Conservation (phyloP, 1,284 basidiomycete genomes). For the Trichosporon sp. region DNA sequence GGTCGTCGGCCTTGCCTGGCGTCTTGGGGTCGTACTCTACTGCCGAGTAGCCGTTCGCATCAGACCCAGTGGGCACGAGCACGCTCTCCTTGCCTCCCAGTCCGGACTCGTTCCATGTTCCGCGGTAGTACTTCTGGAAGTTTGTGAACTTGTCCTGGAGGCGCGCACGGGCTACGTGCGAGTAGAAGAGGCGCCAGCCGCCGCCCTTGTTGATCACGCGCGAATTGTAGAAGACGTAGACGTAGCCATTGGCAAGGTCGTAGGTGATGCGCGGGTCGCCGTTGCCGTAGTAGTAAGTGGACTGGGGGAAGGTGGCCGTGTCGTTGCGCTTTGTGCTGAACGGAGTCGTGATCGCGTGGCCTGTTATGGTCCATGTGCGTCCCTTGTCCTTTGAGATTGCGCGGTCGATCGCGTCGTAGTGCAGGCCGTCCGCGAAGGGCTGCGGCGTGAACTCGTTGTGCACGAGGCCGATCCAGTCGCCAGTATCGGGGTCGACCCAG, state of each 20-base stretch:
- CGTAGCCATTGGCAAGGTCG: slow-evolving; percentile 9
- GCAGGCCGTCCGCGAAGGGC: slow-evolving; percentile 12
- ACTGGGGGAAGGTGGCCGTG: neutral
- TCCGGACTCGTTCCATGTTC: slow-evolving; percentile 11
- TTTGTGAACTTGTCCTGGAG: slow-evolving; percentile 5
- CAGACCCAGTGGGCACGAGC: slow-evolving; percentile 8
- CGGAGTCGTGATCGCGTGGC: slow-evolving; percentile 10
- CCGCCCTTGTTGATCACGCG: slow-evolving; percentile 12
- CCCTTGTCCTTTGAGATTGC: slow-evolving; percentile 12
- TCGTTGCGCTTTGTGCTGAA: slow-evolving; percentile 11
- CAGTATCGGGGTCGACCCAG: slow-evolving; percentile 18
- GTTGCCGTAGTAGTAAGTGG: slow-evolving; percentile 13
- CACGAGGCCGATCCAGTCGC: slow-evolving; percentile 15
- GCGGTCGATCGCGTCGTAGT: slow-evolving; percentile 17
- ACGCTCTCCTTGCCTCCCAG: slow-evolving; percentile 10
- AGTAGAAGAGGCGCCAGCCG: slow-evolving; percentile 9
- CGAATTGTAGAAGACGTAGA: slow-evolving; percentile 15
- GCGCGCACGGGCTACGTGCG: slow-evolving; percentile 14
- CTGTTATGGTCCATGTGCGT: slow-evolving; percentile 12
- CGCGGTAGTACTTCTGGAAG: slow-evolving; percentile 14
- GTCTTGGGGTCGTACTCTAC: slow-evolving; percentile 9
- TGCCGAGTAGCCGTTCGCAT: slow-evolving; percentile 5
- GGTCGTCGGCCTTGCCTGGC: neutral
- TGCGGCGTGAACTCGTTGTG: slow-evolving; percentile 18
- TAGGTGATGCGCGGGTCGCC: slow-evolving; percentile 14